phyloP scores from a whole-genome alignment of 2,329 filamentous ascomycete genomes.

The Ophiobolus disseminans region DNA sequence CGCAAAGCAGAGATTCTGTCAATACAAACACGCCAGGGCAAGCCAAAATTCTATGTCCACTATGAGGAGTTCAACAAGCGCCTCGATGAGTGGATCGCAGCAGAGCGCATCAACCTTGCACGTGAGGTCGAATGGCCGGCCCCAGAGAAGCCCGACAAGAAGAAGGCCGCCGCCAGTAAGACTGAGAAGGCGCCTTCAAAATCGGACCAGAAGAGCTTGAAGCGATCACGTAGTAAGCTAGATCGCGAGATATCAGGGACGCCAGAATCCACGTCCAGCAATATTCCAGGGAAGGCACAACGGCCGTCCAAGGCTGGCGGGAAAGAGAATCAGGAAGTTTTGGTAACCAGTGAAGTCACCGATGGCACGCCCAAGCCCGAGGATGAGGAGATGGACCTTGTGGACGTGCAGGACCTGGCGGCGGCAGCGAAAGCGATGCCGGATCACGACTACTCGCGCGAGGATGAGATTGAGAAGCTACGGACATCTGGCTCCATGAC shows the following conservation, averaged over 20 bases:
- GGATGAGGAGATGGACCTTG: conserved; percentile 60
- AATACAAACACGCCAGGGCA: conserved; percentile 87
- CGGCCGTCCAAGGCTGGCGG: conserved; percentile 65
- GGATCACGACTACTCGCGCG: conserved; percentile 70
- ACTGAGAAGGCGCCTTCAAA: conserved; percentile 50
- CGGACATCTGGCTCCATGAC: conserved; percentile 97
- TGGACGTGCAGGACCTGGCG: conserved; percentile 60
- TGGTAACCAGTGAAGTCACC: conserved; percentile 56
- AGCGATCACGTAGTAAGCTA: conserved; percentile 54
- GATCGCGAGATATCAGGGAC: conserved; percentile 65
- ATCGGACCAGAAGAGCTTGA: conserved; percentile 56
- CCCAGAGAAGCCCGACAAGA: conserved; percentile 87
- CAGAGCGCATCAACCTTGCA: conserved; percentile 80
- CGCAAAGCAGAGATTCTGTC: conserved; percentile 96
- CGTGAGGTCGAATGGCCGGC: conserved; percentile 97
- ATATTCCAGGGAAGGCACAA: conserved; percentile 54
- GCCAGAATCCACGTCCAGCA: conserved; percentile 58
- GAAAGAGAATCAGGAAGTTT: conserved; percentile 65
- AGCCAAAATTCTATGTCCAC: conserved; percentile 92
- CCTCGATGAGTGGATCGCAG: conserved; percentile 85
- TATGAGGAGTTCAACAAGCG: conserved; percentile 98
- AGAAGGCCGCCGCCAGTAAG: conserved; percentile 67
- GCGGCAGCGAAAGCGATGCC: conserved; percentile 61
- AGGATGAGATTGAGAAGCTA: conserved; percentile 95
- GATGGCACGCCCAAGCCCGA: conserved; percentile 59